Conservation (phyloP, 2,329 filamentous ascomycete species). For the Hymenoscyphus repandus region DNA sequence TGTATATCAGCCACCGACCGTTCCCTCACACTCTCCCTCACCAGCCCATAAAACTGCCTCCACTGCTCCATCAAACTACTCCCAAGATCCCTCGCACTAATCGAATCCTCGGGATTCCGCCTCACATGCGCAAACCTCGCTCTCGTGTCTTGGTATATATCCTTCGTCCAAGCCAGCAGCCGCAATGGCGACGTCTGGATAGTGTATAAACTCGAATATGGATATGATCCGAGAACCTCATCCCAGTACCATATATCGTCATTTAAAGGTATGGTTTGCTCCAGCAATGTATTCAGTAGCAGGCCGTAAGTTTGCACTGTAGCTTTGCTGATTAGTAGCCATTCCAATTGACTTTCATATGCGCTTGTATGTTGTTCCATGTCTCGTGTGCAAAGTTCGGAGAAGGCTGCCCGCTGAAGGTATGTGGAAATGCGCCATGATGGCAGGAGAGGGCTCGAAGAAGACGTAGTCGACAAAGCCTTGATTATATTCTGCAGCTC, state of each 20-base stretch:
- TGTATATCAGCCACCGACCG: slow-evolving; percentile 67
- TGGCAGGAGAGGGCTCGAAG: slow-evolving; percentile 57
- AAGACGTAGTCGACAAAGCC: slow-evolving; percentile 63
- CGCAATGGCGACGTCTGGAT: slow-evolving; percentile 78
- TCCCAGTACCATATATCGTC: slow-evolving; percentile 97
- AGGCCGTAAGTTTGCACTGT: slow-evolving; percentile 86
- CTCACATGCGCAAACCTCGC: slow-evolving; percentile 26
- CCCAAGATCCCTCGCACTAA: slow-evolving; percentile 23
- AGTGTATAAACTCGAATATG: slow-evolving; percentile 75
- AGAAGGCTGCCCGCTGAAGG: slow-evolving; percentile 57
- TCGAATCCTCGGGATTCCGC: slow-evolving; percentile 23
- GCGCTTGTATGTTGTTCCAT: slow-evolving; percentile 35
- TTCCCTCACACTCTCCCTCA: slow-evolving; percentile 69
- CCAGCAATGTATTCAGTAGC: slow-evolving; percentile 69
- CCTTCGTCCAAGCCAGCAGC: slow-evolving; percentile 65
- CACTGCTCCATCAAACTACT: slow-evolving; percentile 46
- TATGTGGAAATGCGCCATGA: slow-evolving; percentile 54
- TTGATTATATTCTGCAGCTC: slow-evolving; percentile 65
- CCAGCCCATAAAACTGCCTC: slow-evolving; percentile 73
- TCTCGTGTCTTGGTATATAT: slow-evolving; percentile 57
- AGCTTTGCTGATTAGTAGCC: slow-evolving; percentile 86
- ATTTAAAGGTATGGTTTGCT: slow-evolving; percentile 76
- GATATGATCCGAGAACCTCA: slow-evolving; percentile 72
- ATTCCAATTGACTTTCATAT: slow-evolving; percentile 77
- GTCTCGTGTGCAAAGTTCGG: slow-evolving; percentile 34